Evolutionary conservation across 192 early-diverging fungal genomes (phyloP).

Genomic region (Podila clonocystis): DNA sequence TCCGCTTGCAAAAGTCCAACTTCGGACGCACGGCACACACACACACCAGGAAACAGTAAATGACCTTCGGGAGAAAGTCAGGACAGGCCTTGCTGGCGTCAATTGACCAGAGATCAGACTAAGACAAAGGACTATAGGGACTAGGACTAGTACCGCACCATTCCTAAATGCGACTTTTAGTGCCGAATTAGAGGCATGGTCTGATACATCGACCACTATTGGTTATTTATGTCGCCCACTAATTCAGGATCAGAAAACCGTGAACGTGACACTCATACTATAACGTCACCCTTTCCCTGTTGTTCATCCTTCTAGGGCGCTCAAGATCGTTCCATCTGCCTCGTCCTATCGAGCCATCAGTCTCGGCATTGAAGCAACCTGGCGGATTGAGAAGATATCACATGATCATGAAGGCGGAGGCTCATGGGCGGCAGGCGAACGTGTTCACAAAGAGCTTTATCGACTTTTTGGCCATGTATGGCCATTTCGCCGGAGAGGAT

Average conservation of each 20-base stretch:
- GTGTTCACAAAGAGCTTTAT: conserved; percentile 91
- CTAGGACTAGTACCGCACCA: not conserved
- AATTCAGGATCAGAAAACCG: not conserved
- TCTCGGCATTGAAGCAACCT: conserved; percentile 74
- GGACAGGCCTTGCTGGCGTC: not conserved
- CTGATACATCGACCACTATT: not conserved
- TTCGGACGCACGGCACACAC: too few relatives aligned
- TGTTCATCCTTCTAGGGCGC: conserved; percentile 42
- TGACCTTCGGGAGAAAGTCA: too few relatives aligned
- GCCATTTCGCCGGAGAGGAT: conserved; percentile 95
- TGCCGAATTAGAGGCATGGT: not conserved
- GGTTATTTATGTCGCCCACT: not conserved
- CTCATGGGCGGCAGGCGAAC: conserved; percentile 73
- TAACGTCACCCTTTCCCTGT: not conserved
- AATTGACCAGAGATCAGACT: conserved; percentile 16
- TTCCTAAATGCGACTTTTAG: not conserved
- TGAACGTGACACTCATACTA: too few relatives aligned
- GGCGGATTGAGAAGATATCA: conserved; percentile 93
- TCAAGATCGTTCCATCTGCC: conserved; percentile 66
- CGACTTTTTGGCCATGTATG: conserved; percentile 92
- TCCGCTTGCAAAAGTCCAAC: too few relatives aligned
- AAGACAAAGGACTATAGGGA: not conserved
- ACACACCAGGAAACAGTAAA: too few relatives aligned
- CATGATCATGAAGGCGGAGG: conserved; percentile 74
- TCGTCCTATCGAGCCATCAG: conserved; percentile 62